These are phyloP conservation scores for Sinapis alba DNA, from an alignment of 441 rosid species.

Conservation along the genomic window DNA sequence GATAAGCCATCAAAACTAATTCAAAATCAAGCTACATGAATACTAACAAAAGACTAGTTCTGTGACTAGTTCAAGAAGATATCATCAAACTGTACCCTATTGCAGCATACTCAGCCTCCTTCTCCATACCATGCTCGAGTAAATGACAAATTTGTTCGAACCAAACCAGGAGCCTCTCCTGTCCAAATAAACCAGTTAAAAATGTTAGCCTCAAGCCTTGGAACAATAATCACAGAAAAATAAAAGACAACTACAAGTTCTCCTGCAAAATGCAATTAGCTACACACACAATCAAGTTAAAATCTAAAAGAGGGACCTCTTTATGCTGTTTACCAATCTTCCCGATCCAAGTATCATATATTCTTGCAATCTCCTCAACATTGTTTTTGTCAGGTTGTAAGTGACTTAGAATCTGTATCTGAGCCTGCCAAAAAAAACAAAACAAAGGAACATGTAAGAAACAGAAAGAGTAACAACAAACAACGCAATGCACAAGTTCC, in stretches of 20 bases:
- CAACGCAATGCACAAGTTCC: too few species aligned
- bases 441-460: neutral
- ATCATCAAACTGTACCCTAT: constrained; percentile 46
- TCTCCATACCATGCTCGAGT: constrained; percentile 50
- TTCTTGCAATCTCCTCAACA: constrained; percentile 41
- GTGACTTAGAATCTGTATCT: constrained; percentile 60
- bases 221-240: neutral
- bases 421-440: constrained; percentile 45
- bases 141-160: constrained; percentile 67
- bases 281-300: neutral
- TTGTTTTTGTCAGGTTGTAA: constrained; percentile 38
- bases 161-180: constrained; percentile 64
- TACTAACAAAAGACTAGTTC: too few species aligned
- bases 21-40: constrained; percentile 1
- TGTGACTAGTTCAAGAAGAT: constrained; percentile 15
- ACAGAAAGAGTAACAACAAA: neutral
- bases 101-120: constrained; percentile 58
- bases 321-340: constrained; percentile 49
- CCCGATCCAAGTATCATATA: constrained; percentile 74
- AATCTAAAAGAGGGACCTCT: constrained; percentile 32
- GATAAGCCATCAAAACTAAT: constrained; percentile 4
- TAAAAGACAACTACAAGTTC: neutral
- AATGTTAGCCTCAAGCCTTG: constrained; percentile 11
- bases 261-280: neutral
- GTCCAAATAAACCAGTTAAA: constrained; percentile 26